Evolutionary conservation across 345 rosid genomes (phyloP), one percentile per base, ranked within the genome.

Genomic region (Passiflora organensis): DNA sequence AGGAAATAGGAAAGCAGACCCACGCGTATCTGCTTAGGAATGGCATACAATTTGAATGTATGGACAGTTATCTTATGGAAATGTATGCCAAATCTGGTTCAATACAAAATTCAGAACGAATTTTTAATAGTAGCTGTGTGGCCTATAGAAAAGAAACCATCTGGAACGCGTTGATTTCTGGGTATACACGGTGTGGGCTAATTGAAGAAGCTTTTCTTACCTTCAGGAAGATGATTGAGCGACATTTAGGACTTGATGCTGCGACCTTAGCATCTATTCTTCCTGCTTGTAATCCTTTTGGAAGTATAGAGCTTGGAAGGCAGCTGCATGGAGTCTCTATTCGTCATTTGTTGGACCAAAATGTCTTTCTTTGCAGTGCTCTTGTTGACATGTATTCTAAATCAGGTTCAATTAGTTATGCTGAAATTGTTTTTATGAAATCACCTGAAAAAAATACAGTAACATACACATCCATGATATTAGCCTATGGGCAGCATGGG

Each of bases 141-240:
- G 56, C 25, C 18, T 73, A 65, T 56, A 65, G 71, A 69, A 95
- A 90, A 77, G 91, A 78, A 57, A 91, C 94, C 62, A 85, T 85
- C 19, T 91, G 95, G 96, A 91, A 91, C 65, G 76, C 96, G 42
- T 83, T 87, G 87, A 69, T 91, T 67, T 77, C 89, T 48, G 97
- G 97, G 38, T 87, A 77, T 70, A 74, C 86, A 0, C 96, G 85
- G 64, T 82, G 85, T 59, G 87, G 80, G 49, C 69, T 74, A 63
- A 53, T 64, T 36, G 81, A 77, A 53, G 87, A 87, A 59, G 81
- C 84, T 14, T 78, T 87, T 56, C 48, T 32, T 55, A 73, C 74
- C 32, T 73, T 85, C 38, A 71, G 66, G 51, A 64, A 72, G 64
- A 87, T 91, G 97, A 62, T 85, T 59, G 83, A 71, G 71, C 72